Base-by-base conservation (phyloP, 768 basidiomycete genomes). In the Pulveroboletus frians region DNA sequence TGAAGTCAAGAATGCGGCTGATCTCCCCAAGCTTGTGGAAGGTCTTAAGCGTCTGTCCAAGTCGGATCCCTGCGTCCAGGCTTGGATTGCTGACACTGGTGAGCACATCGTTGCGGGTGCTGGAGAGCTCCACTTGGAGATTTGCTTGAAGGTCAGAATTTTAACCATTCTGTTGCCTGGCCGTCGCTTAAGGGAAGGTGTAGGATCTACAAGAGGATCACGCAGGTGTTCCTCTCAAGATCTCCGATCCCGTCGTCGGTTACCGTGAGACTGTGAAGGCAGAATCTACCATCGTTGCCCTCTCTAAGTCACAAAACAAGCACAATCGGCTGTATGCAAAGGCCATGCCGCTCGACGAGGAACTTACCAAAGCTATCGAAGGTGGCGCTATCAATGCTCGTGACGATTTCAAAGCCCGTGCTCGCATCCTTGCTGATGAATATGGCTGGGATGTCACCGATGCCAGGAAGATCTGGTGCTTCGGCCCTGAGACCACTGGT, bases 291-390 rank as follows among this genome's bases (percentile, higher is more conserved):
- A 98, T 98, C 60, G 85, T 91, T 59, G 96, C 96, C 26, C 78
- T 99, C 34, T 98, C 96, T 51, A 99, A 99, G 73, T 98, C 96
- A 18, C 96, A 97, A 75, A 98, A 99, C 81, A 99, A 98, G 80
- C 96, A 99, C 84, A 99, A 99, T 71, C 90, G 96, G 75, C 79
- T 99, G 50, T 99, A 85, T 71, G 81, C 85, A 58, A 93, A 93
- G 79, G 96, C 96, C 32, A 56, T 84, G 74, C 96, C 96, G 32
- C 68, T 99, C 49, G 92, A 90, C 21, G 96, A 99, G 66, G 94
- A 97, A 68, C 81, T 98, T 52, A 84, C 92, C 55, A 80, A 81
- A 61, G 96, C 92, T 52, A 97, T 99, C 61, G 96, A 98, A 70
- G 60, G 58, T 49, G 96, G 96, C 61, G 83, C 80, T 64, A 69